Conservation (phyloP, 2,329 filamentous ascomycete species). For the Sclerotinia subarctica region DNA sequence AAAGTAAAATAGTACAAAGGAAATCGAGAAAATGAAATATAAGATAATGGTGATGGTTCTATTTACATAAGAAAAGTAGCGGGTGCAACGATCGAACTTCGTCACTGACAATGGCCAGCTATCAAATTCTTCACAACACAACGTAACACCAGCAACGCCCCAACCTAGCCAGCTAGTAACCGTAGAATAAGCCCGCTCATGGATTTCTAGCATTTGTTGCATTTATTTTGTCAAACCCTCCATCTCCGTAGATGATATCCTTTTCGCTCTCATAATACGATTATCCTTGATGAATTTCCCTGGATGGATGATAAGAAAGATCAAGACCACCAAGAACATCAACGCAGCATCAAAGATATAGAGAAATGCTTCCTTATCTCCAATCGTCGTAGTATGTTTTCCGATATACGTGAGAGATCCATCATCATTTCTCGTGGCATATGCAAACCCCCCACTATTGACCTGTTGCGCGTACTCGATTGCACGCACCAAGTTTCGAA, state of each 20-base stretch:
- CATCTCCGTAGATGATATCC: neutral
- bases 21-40: too few relatives aligned
- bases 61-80: too few relatives aligned
- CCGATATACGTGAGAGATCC: neutral
- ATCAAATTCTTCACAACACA: too few relatives aligned
- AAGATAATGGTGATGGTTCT: too few relatives aligned
- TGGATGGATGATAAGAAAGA: conserved; percentile 5
- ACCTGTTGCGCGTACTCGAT: neutral
- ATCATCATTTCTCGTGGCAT: neutral
- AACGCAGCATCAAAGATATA: neutral
- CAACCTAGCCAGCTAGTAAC: too few relatives aligned
- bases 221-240: neutral
- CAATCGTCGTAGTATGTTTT: neutral
- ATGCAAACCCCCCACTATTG: neutral
- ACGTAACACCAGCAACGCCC: too few relatives aligned
- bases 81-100: too few relatives aligned
- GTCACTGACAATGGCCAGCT: too few relatives aligned
- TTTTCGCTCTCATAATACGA: neutral
- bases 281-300: neutral
- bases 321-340: neutral
- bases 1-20: too few relatives aligned
- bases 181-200: neutral
- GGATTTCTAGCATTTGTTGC: neutral
- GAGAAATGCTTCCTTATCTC: neutral
- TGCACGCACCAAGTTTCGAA: neutral